Evolutionary conservation across 768 basidiomycete genomes (phyloP).

Genomic region (Rhodotorula graminis): DNA sequence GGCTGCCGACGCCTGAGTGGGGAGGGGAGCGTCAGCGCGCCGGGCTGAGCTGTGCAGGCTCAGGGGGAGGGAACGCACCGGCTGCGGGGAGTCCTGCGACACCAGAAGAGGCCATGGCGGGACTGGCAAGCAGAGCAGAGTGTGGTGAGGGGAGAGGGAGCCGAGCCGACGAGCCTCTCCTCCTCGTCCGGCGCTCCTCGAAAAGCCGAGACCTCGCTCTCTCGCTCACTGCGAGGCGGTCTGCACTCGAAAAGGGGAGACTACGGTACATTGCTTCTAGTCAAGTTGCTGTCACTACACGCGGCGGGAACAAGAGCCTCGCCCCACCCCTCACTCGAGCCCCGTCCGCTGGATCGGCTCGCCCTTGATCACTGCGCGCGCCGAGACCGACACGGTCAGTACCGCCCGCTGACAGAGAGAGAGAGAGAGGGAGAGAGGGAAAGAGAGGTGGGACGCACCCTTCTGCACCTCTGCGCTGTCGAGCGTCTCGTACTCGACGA

Average conservation of each 20-base stretch:
- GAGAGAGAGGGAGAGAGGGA: neutral
- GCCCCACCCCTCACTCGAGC: neutral
- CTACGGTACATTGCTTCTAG: neutral
- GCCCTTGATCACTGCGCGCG: slow-evolving; percentile 21
- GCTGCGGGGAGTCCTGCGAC: neutral
- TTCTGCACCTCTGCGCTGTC: slow-evolving; percentile 76
- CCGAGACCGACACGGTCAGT: too few relatives aligned
- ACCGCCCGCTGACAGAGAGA: neutral
- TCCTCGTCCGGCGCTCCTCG: too few relatives aligned
- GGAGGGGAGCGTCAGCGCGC: neutral
- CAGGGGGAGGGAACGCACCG: neutral
- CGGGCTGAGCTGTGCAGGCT: neutral
- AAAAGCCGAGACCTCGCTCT: too few relatives aligned
- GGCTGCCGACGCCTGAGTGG: slow-evolving; percentile 24
- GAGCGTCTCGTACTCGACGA: slow-evolving; percentile 93
- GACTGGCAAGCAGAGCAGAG: neutral
- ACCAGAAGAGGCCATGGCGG: neutral
- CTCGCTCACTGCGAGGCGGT: too few relatives aligned
- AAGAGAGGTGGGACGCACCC: slow-evolving; percentile 44
- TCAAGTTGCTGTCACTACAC: neutral
- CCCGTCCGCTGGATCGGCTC: slow-evolving; percentile 15
- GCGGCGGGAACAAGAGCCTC: accelerated
- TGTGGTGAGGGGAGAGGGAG: too few relatives aligned
- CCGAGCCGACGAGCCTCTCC: too few relatives aligned
- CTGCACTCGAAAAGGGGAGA: neutral